Base-by-base conservation (phyloP, 768 basidiomycete genomes). In the Calocybe indica region DNA sequence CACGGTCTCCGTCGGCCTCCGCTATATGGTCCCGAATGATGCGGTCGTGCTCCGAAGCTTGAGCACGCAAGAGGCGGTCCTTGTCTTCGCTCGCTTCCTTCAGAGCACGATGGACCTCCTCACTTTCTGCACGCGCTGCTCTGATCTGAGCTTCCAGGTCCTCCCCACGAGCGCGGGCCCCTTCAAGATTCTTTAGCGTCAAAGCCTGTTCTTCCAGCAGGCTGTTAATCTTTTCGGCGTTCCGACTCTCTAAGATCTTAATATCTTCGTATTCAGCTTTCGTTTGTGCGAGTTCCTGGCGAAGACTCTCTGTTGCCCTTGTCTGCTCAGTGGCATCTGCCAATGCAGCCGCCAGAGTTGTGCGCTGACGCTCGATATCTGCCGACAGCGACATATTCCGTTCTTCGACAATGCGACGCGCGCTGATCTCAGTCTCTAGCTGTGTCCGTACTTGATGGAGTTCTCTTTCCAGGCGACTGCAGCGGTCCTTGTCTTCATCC, bases 1-100 rank as follows among this genome's bases (percentile, higher is more conserved):
- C 92, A 6, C 92, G 80, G 62, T 97, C 93, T 1, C 92, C 89
- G 58, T 96, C 92, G 10, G 92, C 89, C 63, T 98, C 94, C 2
- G 88, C 88, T 46, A 88, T 85, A 56, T 93, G 88, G 61, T 96
- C 92, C 1, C 91, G 79, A 52, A 96, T 80, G 42, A 75, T 71
- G 14, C 74, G 69, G 35, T 78, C 76, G 52, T 79, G 76, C 56
- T 79, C 88, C 10, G 78, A 80, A 6, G 87, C 85, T 60, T 92
- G 89, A 2, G 73, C 75, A 37, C 75, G 79, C 48, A 92, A 66
- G 11, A 91, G 69, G 14, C 83, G 70, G 47, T 95, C 92, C 65
- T 91, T 90, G 66, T 96, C 92, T 52, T 64, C 64, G 37, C 80
- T 74, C 2, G 87, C 83, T 49, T 85, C 78, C 52, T 72, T 76